phyloP scores from a whole-genome alignment of 1,139 yeast genomes.

The Debaryomyces psychrophilus region DNA sequence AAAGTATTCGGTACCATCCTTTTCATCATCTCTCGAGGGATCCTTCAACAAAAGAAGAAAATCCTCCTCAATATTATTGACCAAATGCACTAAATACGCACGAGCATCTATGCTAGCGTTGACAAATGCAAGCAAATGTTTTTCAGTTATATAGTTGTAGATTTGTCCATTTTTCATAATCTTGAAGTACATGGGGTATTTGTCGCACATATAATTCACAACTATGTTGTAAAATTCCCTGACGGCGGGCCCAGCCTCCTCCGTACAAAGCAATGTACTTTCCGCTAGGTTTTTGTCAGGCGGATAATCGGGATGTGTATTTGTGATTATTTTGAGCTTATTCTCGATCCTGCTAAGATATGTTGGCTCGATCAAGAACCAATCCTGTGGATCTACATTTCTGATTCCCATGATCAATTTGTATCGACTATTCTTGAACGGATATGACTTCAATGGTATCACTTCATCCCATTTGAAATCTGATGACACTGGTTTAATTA shows the following conservation, averaged over 20 bases:
- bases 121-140: conserved; percentile 24
- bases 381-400: conserved; percentile 35
- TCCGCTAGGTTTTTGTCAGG: conserved; percentile 24
- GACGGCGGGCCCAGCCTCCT: conserved; percentile 29
- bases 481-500: conserved; percentile 18
- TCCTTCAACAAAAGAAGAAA: conserved; percentile 40
- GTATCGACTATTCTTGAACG: conserved; percentile 22
- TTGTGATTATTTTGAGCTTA: conserved; percentile 23
- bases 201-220: conserved; percentile 27
- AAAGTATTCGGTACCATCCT: conserved; percentile 30
- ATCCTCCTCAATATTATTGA: conserved; percentile 44
- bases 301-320: conserved; percentile 49
- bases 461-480: conserved; percentile 23
- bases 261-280: conserved; percentile 36
- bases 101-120: neutral
- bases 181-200: conserved; percentile 41
- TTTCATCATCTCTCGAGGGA: conserved; percentile 31
- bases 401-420: conserved; percentile 33
- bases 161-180: conserved; percentile 18
- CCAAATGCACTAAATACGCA: conserved; percentile 23
- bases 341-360: conserved; percentile 27
- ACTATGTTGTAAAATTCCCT: conserved; percentile 37
- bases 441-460: conserved; percentile 23
- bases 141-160: conserved; percentile 33
- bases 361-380: conserved; percentile 43